Evolutionary conservation across 83 land plant genomes (phyloP).

Genomic region (Larix sibirica): DNA sequence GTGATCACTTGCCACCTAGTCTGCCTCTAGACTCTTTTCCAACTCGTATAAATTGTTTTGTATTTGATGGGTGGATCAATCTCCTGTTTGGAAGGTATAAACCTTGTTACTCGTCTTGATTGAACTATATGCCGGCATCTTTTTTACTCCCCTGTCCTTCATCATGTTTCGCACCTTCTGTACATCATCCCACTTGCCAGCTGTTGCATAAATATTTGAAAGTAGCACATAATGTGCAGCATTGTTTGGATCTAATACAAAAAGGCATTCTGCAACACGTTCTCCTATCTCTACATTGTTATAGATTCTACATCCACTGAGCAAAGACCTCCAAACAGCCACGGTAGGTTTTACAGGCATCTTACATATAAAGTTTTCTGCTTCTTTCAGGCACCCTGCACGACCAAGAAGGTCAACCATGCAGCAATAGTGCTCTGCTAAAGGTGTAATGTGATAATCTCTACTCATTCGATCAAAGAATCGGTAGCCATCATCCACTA

Average conservation of each 20-base stretch:
- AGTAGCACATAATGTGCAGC: background rate
- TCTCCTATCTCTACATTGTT: background rate
- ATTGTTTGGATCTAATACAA: background rate
- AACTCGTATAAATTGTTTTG: background rate
- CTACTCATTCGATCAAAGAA: background rate
- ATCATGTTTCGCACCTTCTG: background rate
- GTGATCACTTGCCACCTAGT: background rate
- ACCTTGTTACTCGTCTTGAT: background rate
- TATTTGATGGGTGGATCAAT: background rate
- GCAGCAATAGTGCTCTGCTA: background rate
- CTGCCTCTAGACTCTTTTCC: background rate
- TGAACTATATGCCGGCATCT: background rate
- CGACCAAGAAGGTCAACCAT: background rate
- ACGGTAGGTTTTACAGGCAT: background rate
- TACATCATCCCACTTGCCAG: background rate
- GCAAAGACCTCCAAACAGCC: background rate
- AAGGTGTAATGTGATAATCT: background rate
- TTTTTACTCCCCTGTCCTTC: background rate
- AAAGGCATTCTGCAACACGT: background rate
- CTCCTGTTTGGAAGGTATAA: background rate
- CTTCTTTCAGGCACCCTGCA: background rate
- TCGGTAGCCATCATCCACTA: background rate
- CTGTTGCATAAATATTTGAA: background rate
- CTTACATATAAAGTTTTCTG: background rate
- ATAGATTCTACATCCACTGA: background rate